Evolutionary conservation across 2,329 filamentous ascomycete species (phyloP), one percentile per base, ranked within the genome.

Genomic region (Beauveria pseudobassiana): DNA sequence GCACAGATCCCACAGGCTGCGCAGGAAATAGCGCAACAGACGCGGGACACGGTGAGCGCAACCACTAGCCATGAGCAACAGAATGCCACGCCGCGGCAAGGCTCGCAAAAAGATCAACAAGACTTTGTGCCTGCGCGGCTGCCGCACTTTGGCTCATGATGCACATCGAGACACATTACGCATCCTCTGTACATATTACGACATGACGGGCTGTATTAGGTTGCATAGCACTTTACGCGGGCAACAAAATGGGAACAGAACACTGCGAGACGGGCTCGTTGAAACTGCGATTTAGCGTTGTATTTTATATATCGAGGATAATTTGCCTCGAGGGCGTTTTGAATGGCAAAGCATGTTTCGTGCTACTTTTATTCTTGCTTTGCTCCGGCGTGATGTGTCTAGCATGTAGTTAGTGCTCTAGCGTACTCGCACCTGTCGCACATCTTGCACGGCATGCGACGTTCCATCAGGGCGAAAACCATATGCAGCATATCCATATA

Each of bases 71-170:
- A 50, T 10, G 34, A 22, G n/a, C 40, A 63, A 70, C 48, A 61
- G 64, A 30, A 67, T 10, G 30, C 22, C 24, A 55, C 59, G 45
- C 40, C 43, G 45, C 22, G 28, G 24, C 56, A 14, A 49, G 49
- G n/a, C 26, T 57, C 54, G 43, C 64, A 67, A 38, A 49, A 59
- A 18, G 61, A 55, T 8, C 62, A 65, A 51, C 64, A 67, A 20
- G 72, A 73, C 2, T 87, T 87, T 65, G 75, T 87, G 24, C 84
- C 84, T 4, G 85, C 85, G 42, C 77, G 83, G 63, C 70, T 87
- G 63, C 85, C 85, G 43, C 77, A 78, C 59, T 83, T 87, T 73
- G 74, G 74, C 65, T 83, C 64, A 72, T 61, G 61, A 60, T 42
- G 46, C 14, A 24, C 22, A 42, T 54, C 12, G 5, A 34, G 14